Percentiles rank a stretch among this genome's conserved stretches.
Evolutionary conservation across 2,329 filamentous ascomycete genomes (phyloP).

Genomic region (Aureobasidium melanogenum): DNA sequence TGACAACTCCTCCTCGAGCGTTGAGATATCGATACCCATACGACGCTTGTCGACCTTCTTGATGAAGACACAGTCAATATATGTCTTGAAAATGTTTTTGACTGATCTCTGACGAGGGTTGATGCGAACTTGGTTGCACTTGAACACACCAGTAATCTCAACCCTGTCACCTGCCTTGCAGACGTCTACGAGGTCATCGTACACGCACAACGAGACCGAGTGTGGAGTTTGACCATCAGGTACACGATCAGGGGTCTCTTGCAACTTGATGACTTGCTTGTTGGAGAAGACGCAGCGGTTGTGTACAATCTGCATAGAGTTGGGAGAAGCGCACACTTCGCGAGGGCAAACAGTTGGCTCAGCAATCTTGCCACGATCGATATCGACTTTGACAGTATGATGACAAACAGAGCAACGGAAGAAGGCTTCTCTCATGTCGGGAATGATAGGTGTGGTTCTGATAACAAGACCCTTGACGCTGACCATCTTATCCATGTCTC

Average conservation of each 20-base stretch:
- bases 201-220: slow-evolving; percentile 90
- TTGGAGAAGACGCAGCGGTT: slow-evolving; percentile 92
- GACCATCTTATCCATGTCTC: slow-evolving; percentile 92
- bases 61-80: slow-evolving; percentile 88
- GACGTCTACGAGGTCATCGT: slow-evolving; percentile 93
- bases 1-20: slow-evolving; percentile 73
- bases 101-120: slow-evolving; percentile 88
- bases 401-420: slow-evolving; percentile 93
- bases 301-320: slow-evolving; percentile 97
- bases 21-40: slow-evolving; percentile 83
- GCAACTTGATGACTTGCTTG: slow-evolving; percentile 97
- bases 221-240: slow-evolving; percentile 95
- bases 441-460: slow-evolving; percentile 88
- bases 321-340: slow-evolving; percentile 68
- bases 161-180: slow-evolving; percentile 97
- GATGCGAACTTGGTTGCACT: slow-evolving; percentile 84
- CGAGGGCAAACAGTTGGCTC: slow-evolving; percentile 89
- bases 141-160: slow-evolving; percentile 93
- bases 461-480: slow-evolving; percentile 95
- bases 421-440: slow-evolving; percentile 98
- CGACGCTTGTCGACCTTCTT: slow-evolving; percentile 95
- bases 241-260: slow-evolving; percentile 92
- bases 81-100: slow-evolving; percentile 96
- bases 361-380: slow-evolving; percentile 92
- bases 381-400: slow-evolving; percentile 79